A percentile compares a stretch with the other conserved stretches of the same genome.
These are phyloP conservation scores for Penicillium sp. DNA, from an alignment of 2,329 filamentous ascomycete genomes.

Conservation along the genomic window DNA sequence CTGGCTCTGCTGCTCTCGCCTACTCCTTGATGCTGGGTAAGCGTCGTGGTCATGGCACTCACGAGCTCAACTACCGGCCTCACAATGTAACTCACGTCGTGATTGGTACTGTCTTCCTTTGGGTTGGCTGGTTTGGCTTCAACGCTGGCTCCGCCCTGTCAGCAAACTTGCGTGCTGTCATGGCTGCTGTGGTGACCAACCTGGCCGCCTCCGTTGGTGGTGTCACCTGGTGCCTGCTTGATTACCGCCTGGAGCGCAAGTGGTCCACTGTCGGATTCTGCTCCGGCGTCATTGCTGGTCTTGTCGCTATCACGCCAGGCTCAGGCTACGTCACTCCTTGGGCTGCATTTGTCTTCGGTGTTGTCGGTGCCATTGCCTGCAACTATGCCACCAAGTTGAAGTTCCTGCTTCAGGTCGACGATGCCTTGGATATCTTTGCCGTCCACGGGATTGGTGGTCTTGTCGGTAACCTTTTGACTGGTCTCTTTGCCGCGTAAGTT, in stretches of 20 bases:
- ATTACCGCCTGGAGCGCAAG: conserved; percentile 82
- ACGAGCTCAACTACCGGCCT: conserved; percentile 83
- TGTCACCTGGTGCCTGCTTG: conserved; percentile 82
- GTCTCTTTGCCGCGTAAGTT: conserved; percentile 68
- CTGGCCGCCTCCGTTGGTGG: conserved; percentile 77
- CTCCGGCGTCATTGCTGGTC: conserved; percentile 78
- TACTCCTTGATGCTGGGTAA: conserved; percentile 91
- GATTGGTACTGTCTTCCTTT: conserved; percentile 86
- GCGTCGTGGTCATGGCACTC: conserved; percentile 74
- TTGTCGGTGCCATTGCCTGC: conserved; percentile 68
- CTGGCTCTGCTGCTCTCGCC: conserved; percentile 74
- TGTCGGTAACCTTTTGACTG: conserved; percentile 72
- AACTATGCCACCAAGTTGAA: conserved; percentile 92
- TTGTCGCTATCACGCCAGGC: conserved; percentile 83
- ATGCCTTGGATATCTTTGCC: conserved; percentile 83
- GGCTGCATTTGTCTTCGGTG: conserved; percentile 73
- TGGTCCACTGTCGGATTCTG: conserved; percentile 94
- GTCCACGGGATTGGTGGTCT: conserved; percentile 73
- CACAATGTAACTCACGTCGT: conserved; percentile 93
- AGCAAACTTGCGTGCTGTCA: conserved; percentile 76
- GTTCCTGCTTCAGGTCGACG: conserved; percentile 72
- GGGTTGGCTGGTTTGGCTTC: conserved; percentile 95
- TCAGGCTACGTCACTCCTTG: conserved; percentile 81
- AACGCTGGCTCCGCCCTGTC: conserved; percentile 78
- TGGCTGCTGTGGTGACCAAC: conserved; percentile 83